Evolutionary conservation across 73 alveolate genomes (phyloP), one percentile per base, ranked within the genome.

Genomic region (Paramecium biaurelia): DNA sequence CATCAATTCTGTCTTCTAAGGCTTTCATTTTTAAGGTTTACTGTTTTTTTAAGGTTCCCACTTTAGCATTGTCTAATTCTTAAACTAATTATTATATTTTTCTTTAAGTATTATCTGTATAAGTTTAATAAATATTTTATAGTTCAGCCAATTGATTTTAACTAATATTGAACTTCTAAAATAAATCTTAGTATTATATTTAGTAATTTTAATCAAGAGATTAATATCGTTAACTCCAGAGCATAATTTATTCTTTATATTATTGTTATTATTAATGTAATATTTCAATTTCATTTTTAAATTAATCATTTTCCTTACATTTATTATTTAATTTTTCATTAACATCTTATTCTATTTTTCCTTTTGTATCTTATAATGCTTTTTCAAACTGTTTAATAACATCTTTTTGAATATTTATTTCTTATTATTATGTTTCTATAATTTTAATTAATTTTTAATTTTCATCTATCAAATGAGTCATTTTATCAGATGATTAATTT

Each of bases 201-300:
- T 79, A 34, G 47, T 79, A 79, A 47, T 79, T 79, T 45, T 79
- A 20, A 79, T 79, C 90, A 1, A 79, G 26, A 23, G 90, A 32
- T 47, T 79, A 12, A 45, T 79, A 79, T 79, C 90, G 43, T 12
- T 32, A 23, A 45, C 56, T 79, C 90, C 90, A 79, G 14, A 79
- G 43, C 23, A 24, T 45, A 20, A 79, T 24, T 42, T 79, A 79
- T 43, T 79, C 90, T 79, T 79, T 21, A 10, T 30, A 47, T 79
- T 38, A 14, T 23, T 79, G 7, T 12, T 42, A 14, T 79, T 79
- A 34, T 79, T 41, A 30, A 12, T 43, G 7, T 1, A 37, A 41
- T 15, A n/a, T 18, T 42, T 79, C 90, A 79, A 38, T n/a, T 12
- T 79, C 90, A 24, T 8, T 42, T 47, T 79, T 79, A 11, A 41